Conservation (phyloP, 805 yeast species). For the Pichia nanzhaoensis region DNA sequence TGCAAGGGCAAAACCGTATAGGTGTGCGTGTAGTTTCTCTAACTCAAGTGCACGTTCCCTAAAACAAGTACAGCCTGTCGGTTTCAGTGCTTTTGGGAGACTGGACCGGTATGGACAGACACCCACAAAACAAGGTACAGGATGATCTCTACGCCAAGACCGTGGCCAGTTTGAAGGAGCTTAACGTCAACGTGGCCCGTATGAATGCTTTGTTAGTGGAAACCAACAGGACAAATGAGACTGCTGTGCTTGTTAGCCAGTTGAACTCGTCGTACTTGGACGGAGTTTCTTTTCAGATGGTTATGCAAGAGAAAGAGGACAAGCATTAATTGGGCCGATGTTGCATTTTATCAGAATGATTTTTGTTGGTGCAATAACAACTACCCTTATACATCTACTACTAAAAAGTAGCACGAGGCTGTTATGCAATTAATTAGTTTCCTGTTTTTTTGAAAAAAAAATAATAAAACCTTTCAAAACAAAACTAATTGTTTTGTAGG, state of each 20-base stretch:
- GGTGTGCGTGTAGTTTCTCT: neutral
- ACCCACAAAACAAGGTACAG: slow-evolving; percentile 81
- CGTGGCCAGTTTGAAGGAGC: slow-evolving; percentile 66
- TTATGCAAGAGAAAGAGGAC: slow-evolving; percentile 4
- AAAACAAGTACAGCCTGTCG: too few relatives aligned
- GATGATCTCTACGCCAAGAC: slow-evolving; percentile 69
- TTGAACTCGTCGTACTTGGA: slow-evolving; percentile 26
- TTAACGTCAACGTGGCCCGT: slow-evolving; percentile 63
- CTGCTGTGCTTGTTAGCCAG: slow-evolving; percentile 63
- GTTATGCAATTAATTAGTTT: too few relatives aligned
- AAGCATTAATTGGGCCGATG: too few relatives aligned
- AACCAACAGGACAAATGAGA: slow-evolving; percentile 59
- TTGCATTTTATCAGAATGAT: too few relatives aligned
- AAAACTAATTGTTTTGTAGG: too few relatives aligned
- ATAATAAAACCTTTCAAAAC: too few relatives aligned
- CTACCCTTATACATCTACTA: too few relatives aligned
- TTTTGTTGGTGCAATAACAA: too few relatives aligned
- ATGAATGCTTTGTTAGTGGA: slow-evolving; percentile 56
- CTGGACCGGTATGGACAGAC: slow-evolving; percentile 29
- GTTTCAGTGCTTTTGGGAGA: too few relatives aligned
- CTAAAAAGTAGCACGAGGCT: too few relatives aligned
- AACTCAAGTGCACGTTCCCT: too few relatives aligned
- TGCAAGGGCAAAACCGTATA: neutral
- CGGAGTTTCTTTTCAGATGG: slow-evolving; percentile 8
- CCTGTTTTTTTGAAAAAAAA: too few relatives aligned